Evolutionary conservation across 345 rosid species (phyloP).

Genomic region (Citrus inodora): DNA sequence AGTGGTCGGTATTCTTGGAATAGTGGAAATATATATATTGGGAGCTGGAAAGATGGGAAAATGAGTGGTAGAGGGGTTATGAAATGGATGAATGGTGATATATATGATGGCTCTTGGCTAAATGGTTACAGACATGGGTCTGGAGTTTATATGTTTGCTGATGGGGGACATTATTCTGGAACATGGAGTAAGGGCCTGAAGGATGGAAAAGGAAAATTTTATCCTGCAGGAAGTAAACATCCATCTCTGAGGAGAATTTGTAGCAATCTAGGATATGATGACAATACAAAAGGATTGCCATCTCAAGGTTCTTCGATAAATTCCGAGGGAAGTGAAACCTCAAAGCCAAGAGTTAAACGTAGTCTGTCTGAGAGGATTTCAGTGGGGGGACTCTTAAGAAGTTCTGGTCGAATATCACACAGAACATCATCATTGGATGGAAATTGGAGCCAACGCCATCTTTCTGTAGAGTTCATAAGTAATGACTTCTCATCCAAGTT

Average conservation of each 20-base stretch:
- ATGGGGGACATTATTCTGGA: slow-evolving; percentile 86
- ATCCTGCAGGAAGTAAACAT: slow-evolving; percentile 74
- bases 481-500: slow-evolving; percentile 34
- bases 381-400: slow-evolving; percentile 31
- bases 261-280: slow-evolving; percentile 44
- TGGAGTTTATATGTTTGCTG: slow-evolving; percentile 71
- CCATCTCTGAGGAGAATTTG: slow-evolving; percentile 58
- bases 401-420: slow-evolving; percentile 49
- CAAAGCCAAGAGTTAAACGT: slow-evolving; percentile 32
- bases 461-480: slow-evolving; percentile 32
- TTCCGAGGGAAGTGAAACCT: slow-evolving; percentile 39
- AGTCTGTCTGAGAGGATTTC: slow-evolving; percentile 58
- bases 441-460: slow-evolving; percentile 29
- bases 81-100: slow-evolving; percentile 86
- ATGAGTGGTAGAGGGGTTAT: slow-evolving; percentile 88
- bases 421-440: slow-evolving; percentile 41
- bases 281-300: slow-evolving; percentile 34
- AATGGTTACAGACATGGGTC: slow-evolving; percentile 78
- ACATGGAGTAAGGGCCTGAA: slow-evolving; percentile 71
- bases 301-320: slow-evolving; percentile 46
- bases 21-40: slow-evolving; percentile 70
- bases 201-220: slow-evolving; percentile 90
- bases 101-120: slow-evolving; percentile 76
- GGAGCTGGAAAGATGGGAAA: slow-evolving; percentile 78
- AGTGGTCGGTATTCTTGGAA: slow-evolving; percentile 78